Evolutionary conservation across 139 green algal genomes (phyloP).

Genomic region (Zygnema cylindricum): DNA sequence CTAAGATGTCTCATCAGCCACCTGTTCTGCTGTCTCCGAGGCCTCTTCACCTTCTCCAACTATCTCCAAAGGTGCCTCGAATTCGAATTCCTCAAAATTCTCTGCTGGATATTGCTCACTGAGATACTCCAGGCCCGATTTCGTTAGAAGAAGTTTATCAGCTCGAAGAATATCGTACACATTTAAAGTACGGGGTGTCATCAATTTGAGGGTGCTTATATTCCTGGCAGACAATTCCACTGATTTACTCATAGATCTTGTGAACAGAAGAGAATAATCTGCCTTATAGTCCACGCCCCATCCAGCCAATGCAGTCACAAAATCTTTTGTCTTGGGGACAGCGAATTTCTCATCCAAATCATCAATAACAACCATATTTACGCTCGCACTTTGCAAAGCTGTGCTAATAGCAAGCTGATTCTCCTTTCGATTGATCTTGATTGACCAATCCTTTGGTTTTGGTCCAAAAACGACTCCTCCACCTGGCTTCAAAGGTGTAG

Average conservation of each 20-base stretch:
- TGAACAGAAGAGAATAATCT: conserved; percentile 79
- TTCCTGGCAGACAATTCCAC: conserved; percentile 79
- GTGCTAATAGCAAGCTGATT: conserved; percentile 88
- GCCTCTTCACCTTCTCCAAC: too few relatives aligned
- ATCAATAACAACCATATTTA: conserved; percentile 86
- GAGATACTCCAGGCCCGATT: conserved; percentile 58
- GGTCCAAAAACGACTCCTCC: conserved; percentile 96
- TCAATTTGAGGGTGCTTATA: conserved; percentile 64
- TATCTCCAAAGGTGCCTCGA: conserved; percentile 21
- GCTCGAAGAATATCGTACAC: conserved; percentile 94
- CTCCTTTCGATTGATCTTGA: conserved; percentile 99
- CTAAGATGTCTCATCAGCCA: too few relatives aligned
- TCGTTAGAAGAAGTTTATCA: conserved; percentile 91
- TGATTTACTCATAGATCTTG: conserved; percentile 66
- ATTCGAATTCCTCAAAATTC: conserved; percentile 29
- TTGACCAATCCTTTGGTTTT: conserved; percentile 96
- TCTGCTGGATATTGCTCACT: conserved; percentile 54
- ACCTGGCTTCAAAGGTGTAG: conserved; percentile 86
- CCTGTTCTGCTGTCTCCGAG: too few relatives aligned
- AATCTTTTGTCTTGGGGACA: conserved; percentile 81
- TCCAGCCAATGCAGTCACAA: conserved; percentile 74
- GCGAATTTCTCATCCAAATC: conserved; percentile 67
- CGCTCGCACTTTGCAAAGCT: conserved; percentile 86
- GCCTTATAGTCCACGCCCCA: conserved; percentile 61
- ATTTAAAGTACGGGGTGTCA: conserved; percentile 60